These are phyloP conservation scores for Aureobasidium melanogenum DNA, from an alignment of 2,329 filamentous ascomycete species.

Conservation along the genomic window DNA sequence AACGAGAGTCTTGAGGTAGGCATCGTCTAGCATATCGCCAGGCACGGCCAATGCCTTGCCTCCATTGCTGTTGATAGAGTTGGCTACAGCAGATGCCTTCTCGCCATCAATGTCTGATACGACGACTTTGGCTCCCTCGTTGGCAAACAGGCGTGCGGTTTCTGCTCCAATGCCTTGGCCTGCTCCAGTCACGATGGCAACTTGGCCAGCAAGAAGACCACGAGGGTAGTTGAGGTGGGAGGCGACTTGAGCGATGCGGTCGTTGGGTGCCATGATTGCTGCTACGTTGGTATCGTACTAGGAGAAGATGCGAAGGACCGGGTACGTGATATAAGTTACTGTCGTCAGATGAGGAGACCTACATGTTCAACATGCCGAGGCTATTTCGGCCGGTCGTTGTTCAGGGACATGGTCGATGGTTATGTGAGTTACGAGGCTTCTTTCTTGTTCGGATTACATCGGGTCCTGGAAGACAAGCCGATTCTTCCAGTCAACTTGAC, in stretches of 20 bases:
- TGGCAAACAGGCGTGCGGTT: constrained; percentile 70
- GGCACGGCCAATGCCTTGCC: constrained; percentile 63
- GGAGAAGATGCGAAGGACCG: neutral
- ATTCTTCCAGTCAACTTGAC: no score
- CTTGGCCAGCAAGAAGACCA: constrained; percentile 69
- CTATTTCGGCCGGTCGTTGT: neutral
- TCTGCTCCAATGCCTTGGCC: constrained; percentile 87
- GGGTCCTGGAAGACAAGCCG: no score
- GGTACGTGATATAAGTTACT: neutral
- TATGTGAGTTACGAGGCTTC: neutral
- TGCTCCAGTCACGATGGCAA: constrained; percentile 79
- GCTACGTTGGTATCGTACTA: neutral
- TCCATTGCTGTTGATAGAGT: constrained; percentile 58
- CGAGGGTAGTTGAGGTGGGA: constrained; percentile 73
- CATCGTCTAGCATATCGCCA: constrained; percentile 65
- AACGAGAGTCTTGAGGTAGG: constrained; percentile 65
- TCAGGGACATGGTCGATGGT: neutral
- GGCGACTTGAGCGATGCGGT: constrained; percentile 56
- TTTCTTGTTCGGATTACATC: no score
- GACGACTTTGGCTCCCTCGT: constrained; percentile 78
- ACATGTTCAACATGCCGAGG: neutral
- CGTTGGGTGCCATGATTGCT: constrained; percentile 11
- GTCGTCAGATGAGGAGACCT: neutral
- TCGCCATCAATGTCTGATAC: constrained; percentile 71
- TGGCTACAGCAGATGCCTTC: constrained; percentile 60